Percentiles rank a stretch among this genome's conserved stretches.
These are phyloP conservation scores for Penicillium alfredii DNA, from an alignment of 495 filamentous ascomycete genomes.

Conservation along the genomic window DNA sequence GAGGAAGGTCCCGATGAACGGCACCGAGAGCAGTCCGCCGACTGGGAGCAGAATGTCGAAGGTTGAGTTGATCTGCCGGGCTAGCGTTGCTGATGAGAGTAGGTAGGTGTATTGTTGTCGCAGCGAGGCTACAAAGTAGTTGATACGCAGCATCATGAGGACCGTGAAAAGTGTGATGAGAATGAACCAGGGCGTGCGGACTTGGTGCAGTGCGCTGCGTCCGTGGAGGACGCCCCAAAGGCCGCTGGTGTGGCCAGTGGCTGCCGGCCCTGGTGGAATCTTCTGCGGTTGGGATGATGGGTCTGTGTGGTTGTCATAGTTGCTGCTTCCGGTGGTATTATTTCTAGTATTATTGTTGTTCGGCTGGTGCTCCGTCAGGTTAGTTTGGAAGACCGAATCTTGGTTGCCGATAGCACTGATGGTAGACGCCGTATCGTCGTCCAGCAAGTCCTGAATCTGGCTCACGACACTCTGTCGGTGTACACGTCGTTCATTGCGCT, in stretches of 20 bases:
- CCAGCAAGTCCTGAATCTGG: conserved; percentile 68
- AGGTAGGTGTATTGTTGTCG: conserved; percentile 78
- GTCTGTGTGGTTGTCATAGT: conserved; percentile 9
- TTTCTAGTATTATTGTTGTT: conserved; percentile 4
- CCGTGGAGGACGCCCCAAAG: conserved; percentile 90
- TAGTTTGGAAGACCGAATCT: conserved; percentile 10
- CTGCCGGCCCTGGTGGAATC: no score
- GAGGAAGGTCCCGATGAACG: conserved; percentile 80
- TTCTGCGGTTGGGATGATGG: conserved; percentile 12
- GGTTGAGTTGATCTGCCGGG: conserved; percentile 67
- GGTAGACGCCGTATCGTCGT: conserved; percentile 32
- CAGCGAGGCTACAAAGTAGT: conserved; percentile 95
- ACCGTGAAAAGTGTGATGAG: conserved; percentile 84
- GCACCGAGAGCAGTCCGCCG: conserved; percentile 77
- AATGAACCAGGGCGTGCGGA: conserved; percentile 78
- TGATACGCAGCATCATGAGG: conserved; percentile 90
- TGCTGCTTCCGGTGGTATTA: conserved; percentile 4
- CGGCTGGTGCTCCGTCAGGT: neutral
- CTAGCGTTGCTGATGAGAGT: conserved; percentile 51
- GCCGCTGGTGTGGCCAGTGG: conserved; percentile 57
- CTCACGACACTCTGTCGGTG: conserved; percentile 62
- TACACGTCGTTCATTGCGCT: conserved; percentile 56
- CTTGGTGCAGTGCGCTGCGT: conserved; percentile 63
- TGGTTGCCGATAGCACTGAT: conserved; percentile 4
- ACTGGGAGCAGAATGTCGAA: conserved; percentile 88